Evolutionary conservation across 306 rosid genomes (phyloP).

Genomic region (Inga laurina): DNA sequence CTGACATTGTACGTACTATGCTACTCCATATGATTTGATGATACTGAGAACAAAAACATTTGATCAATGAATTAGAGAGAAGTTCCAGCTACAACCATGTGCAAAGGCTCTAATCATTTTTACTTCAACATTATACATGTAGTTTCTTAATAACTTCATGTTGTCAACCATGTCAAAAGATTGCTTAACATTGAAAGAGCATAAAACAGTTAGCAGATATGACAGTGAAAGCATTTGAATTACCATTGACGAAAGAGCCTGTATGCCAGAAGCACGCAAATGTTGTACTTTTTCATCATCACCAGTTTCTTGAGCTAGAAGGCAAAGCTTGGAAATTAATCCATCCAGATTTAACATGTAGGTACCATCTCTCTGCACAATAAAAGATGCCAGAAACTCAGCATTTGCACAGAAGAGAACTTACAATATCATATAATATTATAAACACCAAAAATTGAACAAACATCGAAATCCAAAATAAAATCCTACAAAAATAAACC

Average conservation of each 20-base stretch:
- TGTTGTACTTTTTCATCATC: constrained; percentile 43
- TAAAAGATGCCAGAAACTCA: constrained; percentile 16
- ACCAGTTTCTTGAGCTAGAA: constrained; percentile 63
- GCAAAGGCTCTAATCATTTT: constrained; percentile 27
- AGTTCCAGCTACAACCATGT: background rate
- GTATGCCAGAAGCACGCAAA: constrained; percentile 62
- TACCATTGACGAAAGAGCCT: constrained; percentile 71
- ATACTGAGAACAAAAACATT: background rate
- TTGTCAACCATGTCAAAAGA: constrained; percentile 16
- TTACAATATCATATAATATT: background rate
- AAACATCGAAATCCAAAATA: constrained; percentile 23
- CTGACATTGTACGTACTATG: background rate
- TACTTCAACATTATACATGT: background rate
- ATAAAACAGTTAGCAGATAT: constrained; percentile 13
- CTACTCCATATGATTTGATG: background rate
- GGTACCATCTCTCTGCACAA: constrained; percentile 68
- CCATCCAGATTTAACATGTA: constrained; percentile 75
- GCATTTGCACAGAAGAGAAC: background rate
- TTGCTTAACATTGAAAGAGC: constrained; percentile 14
- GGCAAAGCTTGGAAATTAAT: constrained; percentile 59
- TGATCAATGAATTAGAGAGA: background rate
- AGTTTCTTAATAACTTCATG: constrained; percentile 16
- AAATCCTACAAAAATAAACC: constrained; percentile 37
- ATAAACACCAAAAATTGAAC: background rate
- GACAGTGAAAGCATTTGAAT: constrained; percentile 17